Base-by-base conservation (phyloP, 2,329 filamentous ascomycete species). In the Pseudopyricularia cyperi region DNA sequence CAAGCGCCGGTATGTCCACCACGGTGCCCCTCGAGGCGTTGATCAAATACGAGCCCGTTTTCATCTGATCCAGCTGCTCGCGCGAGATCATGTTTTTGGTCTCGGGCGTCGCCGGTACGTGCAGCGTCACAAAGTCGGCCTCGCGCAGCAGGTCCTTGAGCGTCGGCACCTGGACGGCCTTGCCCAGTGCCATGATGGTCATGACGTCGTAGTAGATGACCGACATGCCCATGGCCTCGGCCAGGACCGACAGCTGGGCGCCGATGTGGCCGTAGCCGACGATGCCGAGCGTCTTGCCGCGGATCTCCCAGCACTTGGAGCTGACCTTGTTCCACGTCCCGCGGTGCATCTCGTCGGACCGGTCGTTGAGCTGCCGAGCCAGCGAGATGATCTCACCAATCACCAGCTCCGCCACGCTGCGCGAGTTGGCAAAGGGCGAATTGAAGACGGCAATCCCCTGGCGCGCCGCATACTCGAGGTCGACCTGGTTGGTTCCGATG, bases 251-350 rank as follows among this genome's bases (percentile, higher is more conserved):
- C 57, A 98, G 73, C 69, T 98, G 93, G 50, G 89, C 90, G 56
- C 93, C 93, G 65, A 98, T 97, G 66, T 98, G 93, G 56, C 93
- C 93, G 64, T 98, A 98, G 30, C 93, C 93, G 58, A 98, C 82
- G 62, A 98, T 97, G 49, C 86, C 93, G 51, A 98, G 77, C 44
- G 91, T 97, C 77, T 98, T 98, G 66, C 93, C 93, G 61, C 93
- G 83, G 61, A 97, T 89, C 68, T 98, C 93, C 93, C 93, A 97
- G 77, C 93, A 98, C 64, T 87, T 90, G 62, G 80, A 78, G 73
- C 89, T 95, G 63, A 97, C 90, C 74, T 98, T 98, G 70, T 97
- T 97, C 93, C 93, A 98, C 44, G 82, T 89, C 53, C 93, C 93
- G 53, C 80, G 80, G 74, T 98, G 93, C 79, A 98, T 82, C 72